Percentiles rank a stretch among this genome's conserved stretches.
Evolutionary conservation across 108 stramenopile genomes (phyloP).

Genomic region (Nitzschia putrida): DNA sequence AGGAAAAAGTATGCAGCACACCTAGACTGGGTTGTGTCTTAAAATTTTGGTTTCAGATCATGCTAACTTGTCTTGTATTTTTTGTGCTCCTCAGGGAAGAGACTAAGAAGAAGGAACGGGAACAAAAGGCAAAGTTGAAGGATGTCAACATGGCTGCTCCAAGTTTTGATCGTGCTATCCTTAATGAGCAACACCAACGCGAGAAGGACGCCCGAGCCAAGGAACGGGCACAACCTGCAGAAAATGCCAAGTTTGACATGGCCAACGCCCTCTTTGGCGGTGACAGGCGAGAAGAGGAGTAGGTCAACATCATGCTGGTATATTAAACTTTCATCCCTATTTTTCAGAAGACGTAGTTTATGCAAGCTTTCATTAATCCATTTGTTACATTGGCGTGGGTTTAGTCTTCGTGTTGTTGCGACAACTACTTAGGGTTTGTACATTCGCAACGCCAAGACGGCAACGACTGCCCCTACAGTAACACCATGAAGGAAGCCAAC

Average conservation of each 20-base stretch:
- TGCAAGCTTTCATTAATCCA: too few species aligned
- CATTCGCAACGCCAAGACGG: not conserved
- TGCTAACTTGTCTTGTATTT: not conserved
- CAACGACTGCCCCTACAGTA: not conserved
- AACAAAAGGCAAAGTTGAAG: slow-evolving; percentile 35
- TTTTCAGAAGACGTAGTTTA: too few species aligned
- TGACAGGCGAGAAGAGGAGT: not conserved
- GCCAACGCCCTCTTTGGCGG: slow-evolving; percentile 26
- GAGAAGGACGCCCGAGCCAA: slow-evolving; percentile 31
- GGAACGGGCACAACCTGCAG: slow-evolving; percentile 31
- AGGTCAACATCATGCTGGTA: too few species aligned
- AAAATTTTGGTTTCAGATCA: not conserved
- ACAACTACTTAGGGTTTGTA: not conserved
- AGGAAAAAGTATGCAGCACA: not conserved
- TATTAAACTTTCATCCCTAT: too few species aligned
- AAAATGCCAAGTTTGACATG: slow-evolving; percentile 44
- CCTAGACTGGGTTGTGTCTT: not conserved
- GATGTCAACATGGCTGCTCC: slow-evolving; percentile 27
- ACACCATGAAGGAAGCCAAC: not conserved
- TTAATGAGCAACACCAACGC: slow-evolving; percentile 42
- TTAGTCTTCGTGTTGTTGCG: too few species aligned
- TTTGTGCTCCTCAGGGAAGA: slow-evolving; percentile 18
- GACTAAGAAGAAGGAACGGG: slow-evolving; percentile 36
- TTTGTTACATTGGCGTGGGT: too few species aligned
- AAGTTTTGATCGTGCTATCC: slow-evolving; percentile 34